Evolutionary conservation across 768 basidiomycete species (phyloP), one percentile per base, ranked within the genome.

Genomic region (Boletus speciosus): DNA sequence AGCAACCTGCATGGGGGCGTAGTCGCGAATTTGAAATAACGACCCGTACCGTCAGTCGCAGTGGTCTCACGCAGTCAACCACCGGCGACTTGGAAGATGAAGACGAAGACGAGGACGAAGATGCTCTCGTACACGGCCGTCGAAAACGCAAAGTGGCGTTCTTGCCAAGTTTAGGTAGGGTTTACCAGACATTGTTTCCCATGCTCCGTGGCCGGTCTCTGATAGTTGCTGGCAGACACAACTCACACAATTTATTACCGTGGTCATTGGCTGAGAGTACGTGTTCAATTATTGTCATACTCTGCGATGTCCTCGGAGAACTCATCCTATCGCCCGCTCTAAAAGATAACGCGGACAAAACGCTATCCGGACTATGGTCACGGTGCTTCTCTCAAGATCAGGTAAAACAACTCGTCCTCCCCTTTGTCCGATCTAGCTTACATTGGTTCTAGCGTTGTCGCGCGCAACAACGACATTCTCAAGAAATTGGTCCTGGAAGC

Each of bases 1-100:
- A 93, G 90, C 91, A 93, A 86, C 91, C 91, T 12, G 87, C 90
- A 23, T 93, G 90, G 89, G 88, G 88, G 7, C 82, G 86, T 44
- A 90, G 89, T 69, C 80, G 91, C 42, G 91, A 93, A 69, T 93
- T 93, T 66, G 90, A 93, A 69, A 92, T 93, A 58, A 92, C 89
- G 14, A 93, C 91, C 14, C 86, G 90, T 45, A 79, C 87, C 6
- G 75, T 81, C 16, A 79, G 81, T 48, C 82, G 87, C 39, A 81
- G 78, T 56, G 81, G 82, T 45, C 73, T 91, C 60, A 83, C 77
- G 47, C 79, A 85, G 60, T 75, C 80, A 35, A 89, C 87, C 0
- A 77, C 85, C 7, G 90, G 90, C 25, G 89, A 92, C 64, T 54
- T 91, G 46, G 86, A 90, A 39, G 89, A 90, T 10, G 88, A 89